These are phyloP conservation scores for Syncephalis plumigaleata DNA, from an alignment of 371 early-diverging fungal genomes.

Conservation along the genomic window DNA sequence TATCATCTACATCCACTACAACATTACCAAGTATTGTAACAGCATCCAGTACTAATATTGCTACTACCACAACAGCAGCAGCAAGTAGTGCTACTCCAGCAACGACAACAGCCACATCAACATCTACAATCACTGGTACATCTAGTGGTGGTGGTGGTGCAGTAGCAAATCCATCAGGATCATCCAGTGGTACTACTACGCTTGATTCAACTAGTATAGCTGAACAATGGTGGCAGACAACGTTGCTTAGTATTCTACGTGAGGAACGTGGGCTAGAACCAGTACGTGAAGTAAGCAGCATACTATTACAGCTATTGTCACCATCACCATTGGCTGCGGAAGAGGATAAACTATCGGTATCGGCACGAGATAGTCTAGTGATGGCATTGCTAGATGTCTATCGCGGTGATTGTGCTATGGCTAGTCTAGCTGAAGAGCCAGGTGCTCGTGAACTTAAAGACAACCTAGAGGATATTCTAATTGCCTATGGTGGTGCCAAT, in stretches of 20 bases:
- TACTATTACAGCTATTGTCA: conserved; percentile 1
- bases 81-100: too few species aligned
- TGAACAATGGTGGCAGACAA: conserved; percentile 2
- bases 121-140: too few species aligned
- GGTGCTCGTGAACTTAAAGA: not conserved
- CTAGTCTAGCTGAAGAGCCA: conserved; percentile 1
- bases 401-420: not conserved
- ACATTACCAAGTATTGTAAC: too few species aligned
- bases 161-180: too few species aligned
- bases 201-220: conserved; percentile 2
- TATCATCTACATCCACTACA: too few species aligned
- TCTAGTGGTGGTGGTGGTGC: too few species aligned
- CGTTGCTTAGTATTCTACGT: not conserved
- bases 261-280: not conserved
- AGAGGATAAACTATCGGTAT: not conserved
- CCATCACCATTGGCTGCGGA: not conserved
- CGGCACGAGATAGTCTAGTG: not conserved
- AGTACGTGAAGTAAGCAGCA: conserved; percentile 3
- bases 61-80: too few species aligned
- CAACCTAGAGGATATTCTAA: conserved; percentile 4
- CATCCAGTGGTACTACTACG: too few species aligned
- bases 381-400: conserved; percentile 1
- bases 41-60: too few species aligned
- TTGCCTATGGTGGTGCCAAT: conserved; percentile 3
- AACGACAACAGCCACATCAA: too few species aligned